A percentile compares a stretch with the other conserved stretches of the same genome.
Conservation (phyloP, 805 yeast genomes). For the Starmerella gropengiesseri region DNA sequence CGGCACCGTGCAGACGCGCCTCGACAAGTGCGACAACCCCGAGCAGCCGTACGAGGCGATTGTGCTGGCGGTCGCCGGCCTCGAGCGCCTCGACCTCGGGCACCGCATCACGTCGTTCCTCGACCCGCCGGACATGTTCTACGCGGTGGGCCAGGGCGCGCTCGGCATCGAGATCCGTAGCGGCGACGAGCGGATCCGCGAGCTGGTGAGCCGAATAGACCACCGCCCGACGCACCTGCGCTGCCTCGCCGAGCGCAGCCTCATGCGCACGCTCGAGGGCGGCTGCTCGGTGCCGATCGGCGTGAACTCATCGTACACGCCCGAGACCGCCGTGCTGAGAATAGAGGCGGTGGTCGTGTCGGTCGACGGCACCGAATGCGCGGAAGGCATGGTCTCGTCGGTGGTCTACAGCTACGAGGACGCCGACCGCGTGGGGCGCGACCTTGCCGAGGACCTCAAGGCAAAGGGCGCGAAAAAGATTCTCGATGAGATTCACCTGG, state of each 20-base stretch:
- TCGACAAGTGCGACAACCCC: slow-evolving; percentile 66
- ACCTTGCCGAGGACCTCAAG: slow-evolving; percentile 56
- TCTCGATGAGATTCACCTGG: slow-evolving; percentile 58
- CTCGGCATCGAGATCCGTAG: slow-evolving; percentile 80
- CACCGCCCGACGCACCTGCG: slow-evolving; percentile 56
- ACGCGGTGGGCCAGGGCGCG: slow-evolving; percentile 99
- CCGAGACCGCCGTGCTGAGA: slow-evolving; percentile 37
- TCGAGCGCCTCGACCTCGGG: slow-evolving; percentile 60
- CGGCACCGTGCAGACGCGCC: slow-evolving; percentile 74
- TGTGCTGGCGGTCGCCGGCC: slow-evolving; percentile 86
- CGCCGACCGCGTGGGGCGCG: slow-evolving; percentile 58
- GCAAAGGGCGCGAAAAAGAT: slow-evolving; percentile 74
- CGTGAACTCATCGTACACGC: slow-evolving; percentile 50
- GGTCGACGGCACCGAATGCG: slow-evolving; percentile 66
- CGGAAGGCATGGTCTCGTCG: slow-evolving; percentile 43
- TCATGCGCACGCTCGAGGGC: slow-evolving; percentile 84
- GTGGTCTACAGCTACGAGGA: slow-evolving; percentile 41
- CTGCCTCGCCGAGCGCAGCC: slow-evolving; percentile 78
- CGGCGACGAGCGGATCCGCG: slow-evolving; percentile 47
- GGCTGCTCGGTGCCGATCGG: slow-evolving; percentile 98
- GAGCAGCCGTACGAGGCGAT: slow-evolving; percentile 57
- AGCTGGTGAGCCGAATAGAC: slow-evolving; percentile 53
- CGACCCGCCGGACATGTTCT: slow-evolving; percentile 70
- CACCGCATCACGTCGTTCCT: slow-evolving; percentile 63
- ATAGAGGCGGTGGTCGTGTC: slow-evolving; percentile 68